Evolutionary conservation across 2,329 filamentous ascomycete genomes (phyloP), one percentile per base, ranked within the genome.

Genomic region (Paecilomyces dactylethromorphus): DNA sequence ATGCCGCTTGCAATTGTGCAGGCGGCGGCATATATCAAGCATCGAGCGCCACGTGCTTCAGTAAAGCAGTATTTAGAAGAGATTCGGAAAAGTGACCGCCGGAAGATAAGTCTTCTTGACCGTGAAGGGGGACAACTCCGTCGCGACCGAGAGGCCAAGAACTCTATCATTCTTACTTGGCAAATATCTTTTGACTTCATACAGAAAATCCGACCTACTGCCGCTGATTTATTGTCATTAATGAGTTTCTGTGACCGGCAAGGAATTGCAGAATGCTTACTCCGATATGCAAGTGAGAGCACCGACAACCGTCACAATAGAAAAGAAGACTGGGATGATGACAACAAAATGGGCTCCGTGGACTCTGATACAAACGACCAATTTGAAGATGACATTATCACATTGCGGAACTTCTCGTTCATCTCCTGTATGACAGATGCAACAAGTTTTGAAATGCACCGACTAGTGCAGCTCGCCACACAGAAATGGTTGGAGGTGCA

Each of bases 181-280:
- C 66, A 69, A 54, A 68, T 74, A 26, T 69, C 71, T 1, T 74
- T 74, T 58, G 65, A 73, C 10, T 50, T 66, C n/a, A 69, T 74
- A 21, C 63, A 54, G 1, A 10, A 64, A 53, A 59, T 26, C 29
- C 61, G 60, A 29, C 65, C 58, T 26, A 62, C 62, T 1, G 69
- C 71, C 12, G 64, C 65, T 12, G 60, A 67, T 15, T 58, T 71
- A 4, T 54, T 72, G 8, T 68, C 67, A 3, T 56, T 70, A 0
- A 69, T 73, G 67, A 65, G 64, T 39, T 65, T 70, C 56, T 66
- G 71, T 15, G 66, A 73, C 55, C 60, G 65, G 35, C 67, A 72
- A 49, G 65, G 60, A 24, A 68, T 72, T 52, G 64, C 65, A 12
- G 60, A 66, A 39, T 5, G 18, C 5, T 35, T 71, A 18, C 24